Conservation (phyloP, 352 stramenopile genomes). For the Bremia lactucae region DNA sequence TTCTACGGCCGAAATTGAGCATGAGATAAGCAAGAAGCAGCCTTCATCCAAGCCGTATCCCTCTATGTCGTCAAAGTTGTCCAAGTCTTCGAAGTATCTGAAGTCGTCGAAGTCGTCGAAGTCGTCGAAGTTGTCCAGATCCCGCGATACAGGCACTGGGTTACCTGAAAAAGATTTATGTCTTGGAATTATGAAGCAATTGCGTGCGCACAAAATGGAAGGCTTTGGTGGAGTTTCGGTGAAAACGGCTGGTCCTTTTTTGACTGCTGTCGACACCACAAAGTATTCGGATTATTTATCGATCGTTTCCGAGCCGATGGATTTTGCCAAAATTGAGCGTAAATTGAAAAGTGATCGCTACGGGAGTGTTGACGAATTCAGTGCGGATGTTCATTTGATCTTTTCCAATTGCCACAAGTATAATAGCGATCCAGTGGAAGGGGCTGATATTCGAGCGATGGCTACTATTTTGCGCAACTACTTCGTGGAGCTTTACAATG, state of each 20-base stretch:
- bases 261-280: constrained; percentile 76
- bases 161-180: constrained; percentile 62
- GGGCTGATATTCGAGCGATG: constrained; percentile 81
- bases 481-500: constrained; percentile 67
- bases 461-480: constrained; percentile 70
- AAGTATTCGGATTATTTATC: constrained; percentile 79
- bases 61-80: not conserved
- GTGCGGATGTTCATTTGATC: constrained; percentile 77
- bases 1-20: constrained; percentile 8
- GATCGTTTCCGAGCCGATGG: constrained; percentile 76
- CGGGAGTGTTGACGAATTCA: constrained; percentile 64
- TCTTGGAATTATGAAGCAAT: constrained; percentile 52
- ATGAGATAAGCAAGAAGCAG: constrained; percentile 26
- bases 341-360: constrained; percentile 83
- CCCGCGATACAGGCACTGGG: constrained; percentile 21
- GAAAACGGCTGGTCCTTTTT: constrained; percentile 63
- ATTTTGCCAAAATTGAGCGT: constrained; percentile 81
- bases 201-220: constrained; percentile 81
- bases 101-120: constrained; percentile 27
- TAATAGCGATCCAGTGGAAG: constrained; percentile 79
- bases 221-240: constrained; percentile 76
- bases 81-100: no score
- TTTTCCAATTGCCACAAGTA: constrained; percentile 87
- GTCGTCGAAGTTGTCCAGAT: constrained; percentile 24
- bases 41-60: not conserved